Evolutionary conservation across 768 basidiomycete genomes (phyloP).

Genomic region (Pleurotus tuoliensis): DNA sequence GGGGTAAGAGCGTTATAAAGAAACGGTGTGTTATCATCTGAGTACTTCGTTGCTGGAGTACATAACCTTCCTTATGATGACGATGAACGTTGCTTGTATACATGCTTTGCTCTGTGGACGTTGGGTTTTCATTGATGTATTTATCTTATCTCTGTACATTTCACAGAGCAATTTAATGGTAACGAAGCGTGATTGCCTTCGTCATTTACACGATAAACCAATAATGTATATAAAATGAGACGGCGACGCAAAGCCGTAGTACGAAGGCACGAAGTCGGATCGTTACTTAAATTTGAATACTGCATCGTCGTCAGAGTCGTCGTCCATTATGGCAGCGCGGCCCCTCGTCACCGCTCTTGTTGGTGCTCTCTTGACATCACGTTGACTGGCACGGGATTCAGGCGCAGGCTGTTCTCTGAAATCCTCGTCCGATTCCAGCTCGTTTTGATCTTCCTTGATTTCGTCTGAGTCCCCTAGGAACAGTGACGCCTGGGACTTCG

Average conservation of each 20-base stretch:
- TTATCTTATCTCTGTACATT: too few species aligned
- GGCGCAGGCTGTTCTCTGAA: constrained; percentile 20
- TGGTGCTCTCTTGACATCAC: constrained; percentile 20
- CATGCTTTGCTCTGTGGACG: too few species aligned
- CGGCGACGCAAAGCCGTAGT: too few species aligned
- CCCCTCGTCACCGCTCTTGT: constrained; percentile 24
- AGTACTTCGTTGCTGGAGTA: neutral
- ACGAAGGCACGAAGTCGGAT: too few species aligned
- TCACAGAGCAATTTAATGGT: constrained; percentile 9
- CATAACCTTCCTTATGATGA: too few species aligned
- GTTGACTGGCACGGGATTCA: constrained; percentile 20
- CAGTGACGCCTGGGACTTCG: constrained; percentile 11
- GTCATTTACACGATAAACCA: too few species aligned
- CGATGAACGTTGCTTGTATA: too few species aligned
- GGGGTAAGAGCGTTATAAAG: constrained; percentile 69
- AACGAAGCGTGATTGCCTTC: too few species aligned
- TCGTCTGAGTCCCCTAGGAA: constrained; percentile 13
- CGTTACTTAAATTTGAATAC: constrained; percentile 42
- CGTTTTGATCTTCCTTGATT: constrained; percentile 21
- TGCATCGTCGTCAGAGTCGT: constrained; percentile 69
- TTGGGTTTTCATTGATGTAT: too few species aligned
- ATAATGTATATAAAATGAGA: too few species aligned
- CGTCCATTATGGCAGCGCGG: constrained; percentile 40
- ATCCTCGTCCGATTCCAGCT: constrained; percentile 12
- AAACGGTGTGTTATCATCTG: constrained; percentile 67